Conservation (phyloP, 2,329 filamentous ascomycete species). For the Tolypocladium ovalisporum region DNA sequence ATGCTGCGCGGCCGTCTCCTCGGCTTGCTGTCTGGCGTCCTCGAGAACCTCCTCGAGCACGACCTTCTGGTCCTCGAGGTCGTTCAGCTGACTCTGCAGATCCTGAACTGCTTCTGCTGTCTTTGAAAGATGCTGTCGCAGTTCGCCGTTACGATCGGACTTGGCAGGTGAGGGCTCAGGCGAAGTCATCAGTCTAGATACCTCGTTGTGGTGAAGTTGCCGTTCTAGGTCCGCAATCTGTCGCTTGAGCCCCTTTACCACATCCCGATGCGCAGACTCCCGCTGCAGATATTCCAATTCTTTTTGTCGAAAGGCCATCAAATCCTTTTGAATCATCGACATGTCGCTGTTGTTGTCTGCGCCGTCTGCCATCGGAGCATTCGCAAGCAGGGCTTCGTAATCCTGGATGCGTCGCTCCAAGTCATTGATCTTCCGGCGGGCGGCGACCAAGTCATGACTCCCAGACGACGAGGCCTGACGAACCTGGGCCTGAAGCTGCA, state of each 20-base stretch:
- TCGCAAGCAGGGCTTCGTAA: conserved; percentile 34
- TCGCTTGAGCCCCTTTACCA: conserved; percentile 51
- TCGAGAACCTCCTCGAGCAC: conserved; percentile 48
- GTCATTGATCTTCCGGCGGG: conserved; percentile 52
- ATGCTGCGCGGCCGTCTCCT: conserved; percentile 33
- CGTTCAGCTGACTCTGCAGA: conserved; percentile 43
- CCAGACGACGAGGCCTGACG: conserved; percentile 34
- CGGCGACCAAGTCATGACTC: conserved; percentile 42
- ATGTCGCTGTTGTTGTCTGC: conserved; percentile 40
- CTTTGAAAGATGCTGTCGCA: conserved; percentile 37
- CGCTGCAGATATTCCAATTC: conserved; percentile 55
- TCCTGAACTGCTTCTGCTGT: conserved; percentile 30
- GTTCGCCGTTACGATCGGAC: conserved; percentile 22
- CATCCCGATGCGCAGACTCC: conserved; percentile 53
- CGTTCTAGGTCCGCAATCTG: conserved; percentile 57
- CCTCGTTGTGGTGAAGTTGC: conserved; percentile 53
- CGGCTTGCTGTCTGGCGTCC: conserved; percentile 39
- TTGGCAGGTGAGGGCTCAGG: conserved; percentile 35
- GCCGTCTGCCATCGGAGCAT: conserved; percentile 19
- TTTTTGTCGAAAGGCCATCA: conserved; percentile 53
- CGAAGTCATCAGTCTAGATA: conserved; percentile 35
- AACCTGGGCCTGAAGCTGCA: conserved; percentile 36
- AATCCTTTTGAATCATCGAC: conserved; percentile 49
- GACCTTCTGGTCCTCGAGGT: conserved; percentile 48
- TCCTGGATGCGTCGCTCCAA: conserved; percentile 52